Percentiles rank a stretch among this genome's conserved stretches.
phyloP scores from a whole-genome alignment of 176 grass and related monocot genomes.

The Carex myosuroides region DNA sequence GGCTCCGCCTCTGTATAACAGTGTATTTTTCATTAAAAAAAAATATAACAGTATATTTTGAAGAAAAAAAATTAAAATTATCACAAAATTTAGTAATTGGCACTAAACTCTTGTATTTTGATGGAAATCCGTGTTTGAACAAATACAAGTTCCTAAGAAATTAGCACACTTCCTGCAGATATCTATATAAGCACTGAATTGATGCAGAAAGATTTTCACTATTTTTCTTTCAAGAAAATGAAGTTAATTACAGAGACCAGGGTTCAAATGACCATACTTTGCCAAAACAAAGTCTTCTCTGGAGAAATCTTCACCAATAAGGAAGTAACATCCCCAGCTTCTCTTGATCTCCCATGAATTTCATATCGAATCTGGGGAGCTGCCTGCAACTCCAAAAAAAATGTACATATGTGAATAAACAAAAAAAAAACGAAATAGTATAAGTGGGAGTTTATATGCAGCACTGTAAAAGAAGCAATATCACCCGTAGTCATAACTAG shows the following conservation, averaged over 20 bases:
- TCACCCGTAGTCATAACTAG: neutral
- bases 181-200: neutral
- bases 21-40: neutral
- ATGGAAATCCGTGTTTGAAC: neutral
- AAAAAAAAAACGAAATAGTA: neutral
- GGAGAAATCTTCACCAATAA: slow-evolving; percentile 19
- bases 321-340: slow-evolving; percentile 8
- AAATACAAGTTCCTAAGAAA: neutral
- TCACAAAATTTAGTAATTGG: neutral
- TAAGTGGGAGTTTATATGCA: neutral
- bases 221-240: neutral
- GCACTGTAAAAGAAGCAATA: neutral
- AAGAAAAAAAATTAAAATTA: neutral
- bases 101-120: neutral
- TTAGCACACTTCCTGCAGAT: neutral
- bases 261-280: slow-evolving; percentile 6
- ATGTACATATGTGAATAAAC: neutral
- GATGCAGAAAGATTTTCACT: slow-evolving; percentile 1
- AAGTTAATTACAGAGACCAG: neutral
- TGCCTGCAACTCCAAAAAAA: slow-evolving; percentile 2
- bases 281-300: slow-evolving; percentile 17
- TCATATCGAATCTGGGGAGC: slow-evolving; percentile 3
- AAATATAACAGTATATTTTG: neutral
- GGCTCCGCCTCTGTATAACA: neutral
- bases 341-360: slow-evolving; percentile 9